These are phyloP conservation scores for Fusarium sarcochroum DNA, from an alignment of 2,329 filamentous ascomycete genomes.

Conservation along the genomic window DNA sequence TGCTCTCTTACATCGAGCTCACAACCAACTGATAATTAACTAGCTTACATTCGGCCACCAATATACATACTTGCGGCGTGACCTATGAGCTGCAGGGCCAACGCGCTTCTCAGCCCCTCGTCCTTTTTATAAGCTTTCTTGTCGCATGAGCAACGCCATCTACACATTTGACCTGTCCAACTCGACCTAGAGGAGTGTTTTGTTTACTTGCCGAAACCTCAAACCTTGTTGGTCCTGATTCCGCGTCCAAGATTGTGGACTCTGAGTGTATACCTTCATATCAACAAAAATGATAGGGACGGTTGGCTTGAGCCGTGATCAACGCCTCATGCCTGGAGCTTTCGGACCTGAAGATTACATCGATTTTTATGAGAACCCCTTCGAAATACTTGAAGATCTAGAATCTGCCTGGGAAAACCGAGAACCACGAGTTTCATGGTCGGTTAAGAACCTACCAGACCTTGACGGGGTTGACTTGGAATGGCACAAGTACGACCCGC, in stretches of 20 bases:
- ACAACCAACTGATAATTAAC: conserved; percentile 3
- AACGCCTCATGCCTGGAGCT: conserved; percentile 48
- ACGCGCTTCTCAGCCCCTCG: neutral
- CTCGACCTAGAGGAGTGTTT: no score
- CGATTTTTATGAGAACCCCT: conserved; percentile 50
- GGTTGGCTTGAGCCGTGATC: conserved; percentile 29
- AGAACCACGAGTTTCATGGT: conserved; percentile 39
- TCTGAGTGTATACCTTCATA: neutral
- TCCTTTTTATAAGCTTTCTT: conserved; percentile 28
- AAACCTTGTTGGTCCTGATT: neutral
- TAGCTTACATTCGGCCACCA: conserved; percentile 17
- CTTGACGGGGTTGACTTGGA: conserved; percentile 53
- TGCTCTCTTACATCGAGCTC: conserved; percentile 9
- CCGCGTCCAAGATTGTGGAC: neutral
- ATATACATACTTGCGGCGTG: conserved; percentile 4
- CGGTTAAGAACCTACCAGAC: conserved; percentile 39
- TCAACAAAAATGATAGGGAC: conserved; percentile 12
- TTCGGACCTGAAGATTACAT: conserved; percentile 52
- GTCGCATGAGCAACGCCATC: conserved; percentile 20
- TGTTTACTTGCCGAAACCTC: neutral
- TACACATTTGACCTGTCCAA: neutral
- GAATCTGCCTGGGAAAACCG: conserved; percentile 46
- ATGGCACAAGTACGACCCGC: conserved; percentile 64
- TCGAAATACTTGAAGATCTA: conserved; percentile 43
- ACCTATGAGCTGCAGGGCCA: conserved; percentile 11